Evolutionary conservation across 2,329 filamentous ascomycete genomes (phyloP), one percentile per base, ranked within the genome.

Genomic region (Cadophora sp.): DNA sequence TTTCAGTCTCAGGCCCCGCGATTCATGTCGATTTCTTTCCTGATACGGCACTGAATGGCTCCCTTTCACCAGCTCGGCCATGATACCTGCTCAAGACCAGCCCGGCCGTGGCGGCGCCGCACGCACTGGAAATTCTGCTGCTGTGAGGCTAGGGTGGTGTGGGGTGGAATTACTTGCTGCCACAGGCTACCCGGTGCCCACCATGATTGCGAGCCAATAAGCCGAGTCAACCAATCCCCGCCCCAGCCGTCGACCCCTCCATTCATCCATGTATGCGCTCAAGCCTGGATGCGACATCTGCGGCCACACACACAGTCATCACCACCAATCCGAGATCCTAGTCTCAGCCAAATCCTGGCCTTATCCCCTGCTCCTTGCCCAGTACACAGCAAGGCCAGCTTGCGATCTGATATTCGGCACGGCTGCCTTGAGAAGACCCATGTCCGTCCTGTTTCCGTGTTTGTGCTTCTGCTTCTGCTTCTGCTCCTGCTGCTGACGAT

Each of bases 361-460:
- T 29, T 19, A 22, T 31, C 26, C 22, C 56, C 56, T 65, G 19
- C 34, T 43, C 37, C 56, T 31, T 59, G 59, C 16, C 62, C 67
- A 68, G 55, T 46, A 55, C 50, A 55, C 29, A 62, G 37, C 46
- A 22, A 40, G 22, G n/a, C 55, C 55, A 62, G 46, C 64, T 46
- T 68, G 62, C 31, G 59, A 40, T 64, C 43, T 63, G 40, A 63
- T 63, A 51, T 66, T 66, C 67, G 67, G 67, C 63, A 66, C 62
- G 67, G 67, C 63, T 68, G 63, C 67, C 67, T 68, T n/a, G 22
- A 29, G 37, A 48, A 22, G n/a, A 24, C 11, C 26, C 53, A 29
- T 56, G 58, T 61, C 58, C 58, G 58, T 46, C 58, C 37, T 61
- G 34, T 61, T n/a, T 22, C 58, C 29, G 27, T 29, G 50, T 8